Evolutionary conservation across 805 yeast species (phyloP).

Genomic region (Candida odintsovae): DNA sequence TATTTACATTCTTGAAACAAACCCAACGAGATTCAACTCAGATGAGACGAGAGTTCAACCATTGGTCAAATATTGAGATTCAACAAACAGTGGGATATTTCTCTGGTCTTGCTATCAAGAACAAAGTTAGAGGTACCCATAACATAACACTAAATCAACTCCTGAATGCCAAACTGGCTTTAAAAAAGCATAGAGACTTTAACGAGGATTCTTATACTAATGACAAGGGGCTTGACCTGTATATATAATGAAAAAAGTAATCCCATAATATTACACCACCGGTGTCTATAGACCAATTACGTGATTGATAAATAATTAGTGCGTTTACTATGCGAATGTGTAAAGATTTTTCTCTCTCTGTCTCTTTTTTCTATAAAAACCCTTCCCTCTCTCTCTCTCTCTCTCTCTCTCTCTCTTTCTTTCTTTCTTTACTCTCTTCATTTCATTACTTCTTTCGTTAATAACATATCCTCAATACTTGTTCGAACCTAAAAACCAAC

Average conservation of each 20-base stretch:
- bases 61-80: slow-evolving; percentile 10
- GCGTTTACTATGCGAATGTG: background rate
- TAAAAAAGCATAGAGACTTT: slow-evolving; percentile 4
- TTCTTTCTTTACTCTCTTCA: background rate
- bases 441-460: slow-evolving; percentile 5
- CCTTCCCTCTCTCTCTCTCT: background rate
- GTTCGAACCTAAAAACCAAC: slow-evolving; percentile 5
- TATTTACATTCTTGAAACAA: slow-evolving; percentile 24
- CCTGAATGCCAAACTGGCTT: slow-evolving; percentile 14
- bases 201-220: background rate
- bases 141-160: slow-evolving; percentile 13
- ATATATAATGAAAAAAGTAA: background rate
- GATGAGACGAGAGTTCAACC: slow-evolving; percentile 9
- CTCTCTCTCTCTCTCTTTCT: too few relatives aligned
- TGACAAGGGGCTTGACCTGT: background rate
- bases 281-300: background rate
- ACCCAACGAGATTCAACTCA: slow-evolving; percentile 9
- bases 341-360: background rate
- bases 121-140: slow-evolving; percentile 9
- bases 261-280: background rate
- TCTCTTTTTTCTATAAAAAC: background rate
- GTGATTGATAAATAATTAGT: too few relatives aligned
- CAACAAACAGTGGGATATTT: slow-evolving; percentile 19
- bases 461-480: background rate
- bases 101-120: slow-evolving; percentile 9